phyloP scores from a whole-genome alignment of 208 protist genomes.

The Jaenimonas drosophilae region DNA sequence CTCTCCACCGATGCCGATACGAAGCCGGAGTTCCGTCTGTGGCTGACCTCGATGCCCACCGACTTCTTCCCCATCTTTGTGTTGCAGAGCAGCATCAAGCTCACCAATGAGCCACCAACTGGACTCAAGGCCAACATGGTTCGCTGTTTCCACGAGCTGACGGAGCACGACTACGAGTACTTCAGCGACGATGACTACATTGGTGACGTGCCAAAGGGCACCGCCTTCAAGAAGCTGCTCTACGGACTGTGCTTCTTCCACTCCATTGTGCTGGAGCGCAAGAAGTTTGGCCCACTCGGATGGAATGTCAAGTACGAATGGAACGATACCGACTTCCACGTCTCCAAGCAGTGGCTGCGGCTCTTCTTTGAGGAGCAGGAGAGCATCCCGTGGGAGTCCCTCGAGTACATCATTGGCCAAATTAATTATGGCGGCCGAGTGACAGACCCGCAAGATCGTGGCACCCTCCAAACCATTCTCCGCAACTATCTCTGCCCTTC shows the following conservation, averaged over 20 bases:
- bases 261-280: conserved; percentile 91
- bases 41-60: conserved; percentile 97
- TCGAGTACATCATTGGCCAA: conserved; percentile 97
- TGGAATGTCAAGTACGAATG: conserved; percentile 98
- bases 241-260: conserved; percentile 98
- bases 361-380: conserved; percentile 95
- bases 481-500: conserved; percentile 71
- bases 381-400: conserved; percentile 94
- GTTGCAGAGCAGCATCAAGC: conserved; percentile 96
- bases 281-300: conserved; percentile 96
- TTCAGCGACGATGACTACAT: conserved; percentile 26
- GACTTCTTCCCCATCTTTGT: conserved; percentile 97
- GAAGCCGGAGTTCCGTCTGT: conserved; percentile 93
- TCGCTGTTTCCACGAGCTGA: conserved; percentile 89
- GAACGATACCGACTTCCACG: conserved; percentile 96
- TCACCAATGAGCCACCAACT: conserved; percentile 97
- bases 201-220: conserved; percentile 41
- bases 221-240: conserved; percentile 93
- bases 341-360: conserved; percentile 91
- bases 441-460: conserved; percentile 95
- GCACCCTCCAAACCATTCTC: conserved; percentile 90
- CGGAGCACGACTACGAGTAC: conserved; percentile 68
- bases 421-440: conserved; percentile 98
- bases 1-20: conserved; percentile 25
- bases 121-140: conserved; percentile 95